These are phyloP conservation scores for Geotrichum klebahnii DNA, from an alignment of 1,139 yeast genomes.

Conservation along the genomic window DNA sequence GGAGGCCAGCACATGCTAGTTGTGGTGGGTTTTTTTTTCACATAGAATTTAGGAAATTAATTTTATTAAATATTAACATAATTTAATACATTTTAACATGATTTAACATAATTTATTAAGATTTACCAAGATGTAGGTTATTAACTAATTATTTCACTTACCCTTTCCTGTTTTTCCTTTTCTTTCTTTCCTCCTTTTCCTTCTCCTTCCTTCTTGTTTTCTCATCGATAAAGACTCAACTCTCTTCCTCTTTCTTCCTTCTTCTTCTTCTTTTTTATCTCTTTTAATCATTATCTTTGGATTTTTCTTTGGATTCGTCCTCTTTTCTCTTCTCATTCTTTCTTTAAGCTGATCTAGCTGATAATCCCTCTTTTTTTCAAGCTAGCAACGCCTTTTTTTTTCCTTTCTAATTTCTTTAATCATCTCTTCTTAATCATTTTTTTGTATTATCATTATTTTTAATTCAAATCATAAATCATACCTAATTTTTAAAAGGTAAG, in stretches of 20 bases:
- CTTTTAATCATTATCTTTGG: background rate
- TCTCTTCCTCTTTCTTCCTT: slow-evolving; percentile 3
- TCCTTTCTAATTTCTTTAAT: background rate
- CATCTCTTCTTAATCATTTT: background rate
- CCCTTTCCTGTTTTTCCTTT: too few species aligned
- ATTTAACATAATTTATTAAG: too few species aligned
- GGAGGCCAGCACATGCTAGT: too few species aligned
- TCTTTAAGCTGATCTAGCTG: slow-evolving; percentile 1
- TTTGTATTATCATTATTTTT: background rate
- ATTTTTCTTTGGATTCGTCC: background rate
- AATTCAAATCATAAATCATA: background rate
- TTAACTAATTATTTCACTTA: too few species aligned
- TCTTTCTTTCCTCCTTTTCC: slow-evolving; percentile 4
- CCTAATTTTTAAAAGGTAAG: background rate
- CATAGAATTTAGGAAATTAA: too few species aligned
- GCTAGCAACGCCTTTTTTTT: background rate
- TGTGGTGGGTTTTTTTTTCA: too few species aligned
- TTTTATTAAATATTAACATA: too few species aligned
- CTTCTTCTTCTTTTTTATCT: slow-evolving; percentile 3
- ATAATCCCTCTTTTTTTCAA: background rate
- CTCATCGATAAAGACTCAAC: background rate
- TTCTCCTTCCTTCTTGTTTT: slow-evolving; percentile 1
- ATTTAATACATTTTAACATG: too few species aligned
- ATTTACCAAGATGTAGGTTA: background rate
- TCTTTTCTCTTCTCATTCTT: background rate